Evolutionary conservation across 148 eudicot species (phyloP), one percentile per base, ranked within the genome.

Genomic region (Rhododendron simsii): DNA sequence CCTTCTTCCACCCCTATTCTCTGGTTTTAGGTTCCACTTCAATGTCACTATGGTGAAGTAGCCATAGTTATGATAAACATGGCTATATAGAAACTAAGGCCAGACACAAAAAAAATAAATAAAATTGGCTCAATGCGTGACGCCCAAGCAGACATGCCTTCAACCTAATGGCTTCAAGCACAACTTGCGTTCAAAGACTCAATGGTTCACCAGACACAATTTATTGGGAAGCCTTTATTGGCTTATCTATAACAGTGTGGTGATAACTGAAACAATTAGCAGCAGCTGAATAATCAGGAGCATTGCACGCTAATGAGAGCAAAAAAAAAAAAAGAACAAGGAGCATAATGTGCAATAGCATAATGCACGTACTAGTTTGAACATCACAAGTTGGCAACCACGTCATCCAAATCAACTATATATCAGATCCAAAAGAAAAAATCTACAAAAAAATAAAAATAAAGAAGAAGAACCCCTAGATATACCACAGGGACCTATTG

Each of bases 161-260:
- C 65, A 57, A 73, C 87, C 87, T 20, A 67, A 48, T 81, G 90
- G 89, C 89, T 78, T 89, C 89, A 41, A 87, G 89, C 81, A 83
- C 89, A 89, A 87, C 89, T 87, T 89, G 89, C 87, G 86, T 87
- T 89, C 91, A 89, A 89, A 89, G 89, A 89, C 89, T 89, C 86
- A 86, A 87, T 89, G 89, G 91, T 87, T 89, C 89, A 5, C 41
- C 41, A 39, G 41, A 39, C 39, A 37, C 21, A 57, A 59, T 59
- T 59, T 59, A n/a, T 20, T 5, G 1, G n/a, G 65, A 5, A 59
- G 18, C 63, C 63, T 57, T 16, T 51, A 15, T 51, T 51, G 57
- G 18, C 57, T 51, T 16, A 51, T 51, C 57, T 51, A 51, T 51
- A 12, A 51, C 57, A 2, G 18, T 51, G 16, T 14, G 57, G 57